These are phyloP conservation scores for Arthrobotrys sphaeroides DNA, from an alignment of 2,329 filamentous ascomycete species.

Conservation along the genomic window DNA sequence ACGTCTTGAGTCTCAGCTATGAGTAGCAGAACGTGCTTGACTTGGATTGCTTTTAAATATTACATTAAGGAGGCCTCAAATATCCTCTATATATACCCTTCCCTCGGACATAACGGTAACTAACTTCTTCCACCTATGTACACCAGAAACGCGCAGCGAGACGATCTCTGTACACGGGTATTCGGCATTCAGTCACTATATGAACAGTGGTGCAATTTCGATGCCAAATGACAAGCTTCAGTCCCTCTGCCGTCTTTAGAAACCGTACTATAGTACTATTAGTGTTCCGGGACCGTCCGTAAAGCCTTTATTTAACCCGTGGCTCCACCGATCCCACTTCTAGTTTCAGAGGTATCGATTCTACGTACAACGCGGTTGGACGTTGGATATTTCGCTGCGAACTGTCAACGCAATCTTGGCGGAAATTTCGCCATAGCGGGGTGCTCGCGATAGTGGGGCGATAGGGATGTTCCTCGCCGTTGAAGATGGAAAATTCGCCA, in stretches of 20 bases:
- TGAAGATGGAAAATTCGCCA: background rate
- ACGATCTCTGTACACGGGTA: constrained; percentile 12
- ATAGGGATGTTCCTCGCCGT: background rate
- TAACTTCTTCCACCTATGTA: background rate
- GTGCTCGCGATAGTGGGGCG: constrained; percentile 25
- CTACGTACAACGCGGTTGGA: constrained; percentile 28
- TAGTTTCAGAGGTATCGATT: background rate
- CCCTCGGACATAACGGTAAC: background rate
- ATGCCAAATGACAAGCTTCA: constrained; percentile 41
- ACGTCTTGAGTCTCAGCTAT: too few species aligned
- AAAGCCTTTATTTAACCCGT: background rate
- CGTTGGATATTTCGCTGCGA: constrained; percentile 30
- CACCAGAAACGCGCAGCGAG: background rate
- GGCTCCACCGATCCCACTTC: background rate
- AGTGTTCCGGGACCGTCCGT: background rate
- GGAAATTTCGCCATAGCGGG: constrained; percentile 49
- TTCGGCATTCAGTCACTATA: constrained; percentile 12
- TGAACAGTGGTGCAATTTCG: constrained; percentile 27
- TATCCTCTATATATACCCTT: background rate
- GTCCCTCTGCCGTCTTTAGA: background rate
- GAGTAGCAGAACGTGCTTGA: too few species aligned
- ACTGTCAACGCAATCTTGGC: constrained; percentile 46
- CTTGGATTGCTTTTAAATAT: too few species aligned
- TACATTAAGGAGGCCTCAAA: background rate
- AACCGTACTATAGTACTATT: background rate